Evolutionary conservation across 106 monocot species (phyloP).

Genomic region (Dendrobium catenatum): DNA sequence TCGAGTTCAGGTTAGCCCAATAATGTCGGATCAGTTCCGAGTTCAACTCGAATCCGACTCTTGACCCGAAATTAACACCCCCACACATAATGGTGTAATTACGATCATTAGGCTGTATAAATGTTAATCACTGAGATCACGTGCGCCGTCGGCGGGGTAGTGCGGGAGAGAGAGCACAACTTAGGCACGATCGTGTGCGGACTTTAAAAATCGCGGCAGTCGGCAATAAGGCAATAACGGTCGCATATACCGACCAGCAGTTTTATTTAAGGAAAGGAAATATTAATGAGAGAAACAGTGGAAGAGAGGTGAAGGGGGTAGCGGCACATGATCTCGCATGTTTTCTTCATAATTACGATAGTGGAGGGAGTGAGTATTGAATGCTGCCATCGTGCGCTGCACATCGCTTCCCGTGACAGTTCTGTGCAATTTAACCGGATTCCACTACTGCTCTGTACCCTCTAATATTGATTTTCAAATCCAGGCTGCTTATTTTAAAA

Average conservation of each 20-base stretch:
- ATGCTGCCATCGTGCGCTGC: slow-evolving; percentile 5
- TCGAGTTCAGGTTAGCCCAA: too few relatives aligned
- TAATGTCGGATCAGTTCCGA: too few relatives aligned
- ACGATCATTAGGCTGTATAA: neutral
- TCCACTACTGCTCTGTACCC: too few relatives aligned
- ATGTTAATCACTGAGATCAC: neutral
- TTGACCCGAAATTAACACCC: too few relatives aligned
- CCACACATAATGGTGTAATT: neutral
- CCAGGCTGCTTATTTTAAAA: too few relatives aligned
- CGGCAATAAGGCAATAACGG: neutral
- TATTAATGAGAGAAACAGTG: neutral
- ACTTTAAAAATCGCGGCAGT: neutral
- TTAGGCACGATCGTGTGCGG: neutral
- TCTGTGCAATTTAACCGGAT: too few relatives aligned
- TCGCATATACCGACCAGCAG: neutral
- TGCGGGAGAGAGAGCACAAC: neutral
- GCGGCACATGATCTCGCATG: neutral
- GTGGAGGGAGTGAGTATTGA: neutral
- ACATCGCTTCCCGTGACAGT: neutral
- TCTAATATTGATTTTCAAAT: too few relatives aligned
- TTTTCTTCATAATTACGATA: neutral
- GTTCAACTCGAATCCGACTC: too few relatives aligned
- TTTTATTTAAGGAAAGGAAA: neutral
- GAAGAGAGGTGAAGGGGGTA: neutral
- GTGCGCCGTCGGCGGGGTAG: slow-evolving; percentile 2